Conservation (phyloP, 2,329 filamentous ascomycete species). For the Fusarium duplospermum region DNA sequence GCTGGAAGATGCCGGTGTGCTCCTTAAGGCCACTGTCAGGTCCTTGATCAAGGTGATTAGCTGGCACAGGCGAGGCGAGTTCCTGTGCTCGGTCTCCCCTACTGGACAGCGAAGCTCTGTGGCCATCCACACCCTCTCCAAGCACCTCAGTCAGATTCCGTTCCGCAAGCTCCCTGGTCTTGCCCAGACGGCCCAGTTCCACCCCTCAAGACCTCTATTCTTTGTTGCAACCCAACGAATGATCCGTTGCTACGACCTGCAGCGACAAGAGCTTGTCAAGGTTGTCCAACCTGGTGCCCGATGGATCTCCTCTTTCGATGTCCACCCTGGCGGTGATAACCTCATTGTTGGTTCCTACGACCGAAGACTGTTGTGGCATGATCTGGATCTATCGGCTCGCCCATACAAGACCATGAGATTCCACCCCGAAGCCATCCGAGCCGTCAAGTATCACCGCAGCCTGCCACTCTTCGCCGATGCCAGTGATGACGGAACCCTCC, state of each 20-base stretch:
- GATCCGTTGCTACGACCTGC: constrained; percentile 93
- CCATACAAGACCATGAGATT: constrained; percentile 98
- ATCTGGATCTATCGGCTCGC: constrained; percentile 88
- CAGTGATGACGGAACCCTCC: constrained; percentile 92
- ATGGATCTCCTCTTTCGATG: constrained; percentile 92
- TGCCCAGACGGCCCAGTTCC: constrained; percentile 91
- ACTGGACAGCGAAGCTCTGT: constrained; percentile 82
- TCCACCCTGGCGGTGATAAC: constrained; percentile 94
- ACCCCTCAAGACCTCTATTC: constrained; percentile 91
- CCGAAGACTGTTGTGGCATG: constrained; percentile 93
- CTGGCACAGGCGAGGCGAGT: constrained; percentile 95
- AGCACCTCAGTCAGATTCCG: constrained; percentile 93
- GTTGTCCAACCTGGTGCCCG: constrained; percentile 92
- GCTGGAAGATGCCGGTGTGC: constrained; percentile 81
- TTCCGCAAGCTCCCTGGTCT: constrained; percentile 83
- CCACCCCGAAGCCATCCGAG: constrained; percentile 90
- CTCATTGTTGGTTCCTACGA: constrained; percentile 96
- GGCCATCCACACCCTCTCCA: constrained; percentile 93
- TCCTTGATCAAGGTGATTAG: constrained; percentile 86
- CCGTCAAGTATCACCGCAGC: constrained; percentile 86
- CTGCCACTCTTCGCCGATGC: constrained; percentile 92
- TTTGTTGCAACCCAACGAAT: constrained; percentile 96
- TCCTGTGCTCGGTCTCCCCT: constrained; percentile 92
- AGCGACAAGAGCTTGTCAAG: constrained; percentile 91
- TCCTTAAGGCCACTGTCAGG: constrained; percentile 83